Conservation (phyloP, 306 rosid genomes). For the Inga laurina region DNA sequence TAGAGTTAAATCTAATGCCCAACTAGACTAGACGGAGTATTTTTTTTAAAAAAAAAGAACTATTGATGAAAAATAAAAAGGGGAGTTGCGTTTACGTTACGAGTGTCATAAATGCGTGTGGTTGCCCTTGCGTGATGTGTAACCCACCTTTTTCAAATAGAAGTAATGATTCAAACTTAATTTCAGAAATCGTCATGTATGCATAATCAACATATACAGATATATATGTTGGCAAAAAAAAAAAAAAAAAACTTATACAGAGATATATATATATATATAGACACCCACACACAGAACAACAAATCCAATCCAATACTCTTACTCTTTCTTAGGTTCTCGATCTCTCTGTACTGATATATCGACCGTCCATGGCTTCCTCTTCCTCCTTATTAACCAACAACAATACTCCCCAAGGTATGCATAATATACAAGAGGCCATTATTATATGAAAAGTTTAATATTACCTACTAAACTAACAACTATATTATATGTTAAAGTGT, state of each 20-base stretch:
- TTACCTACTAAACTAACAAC: too few species aligned
- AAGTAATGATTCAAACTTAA: not conserved
- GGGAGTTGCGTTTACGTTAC: not conserved
- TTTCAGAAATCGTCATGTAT: not conserved
- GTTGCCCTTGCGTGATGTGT: not conserved
- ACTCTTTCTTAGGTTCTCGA: not conserved
- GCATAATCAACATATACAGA: not conserved
- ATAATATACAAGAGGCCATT: not conserved
- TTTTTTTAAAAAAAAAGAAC: too few species aligned
- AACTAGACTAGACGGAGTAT: too few species aligned
- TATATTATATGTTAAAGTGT: not conserved
- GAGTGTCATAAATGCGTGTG: not conserved
- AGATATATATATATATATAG: not conserved
- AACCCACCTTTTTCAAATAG: not conserved
- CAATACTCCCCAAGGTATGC: not conserved
- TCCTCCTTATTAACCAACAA: not conserved
- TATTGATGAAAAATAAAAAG: not conserved
- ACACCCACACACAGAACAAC: not conserved
- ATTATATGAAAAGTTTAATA: not conserved
- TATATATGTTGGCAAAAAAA: too few species aligned
- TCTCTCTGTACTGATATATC: not conserved
- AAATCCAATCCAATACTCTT: not conserved
- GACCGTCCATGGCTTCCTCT: conserved; percentile 16
- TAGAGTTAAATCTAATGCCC: too few species aligned
- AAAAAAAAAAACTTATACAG: too few species aligned